A percentile compares a stretch with the other conserved stretches of the same genome.
phyloP scores from a whole-genome alignment of 78 protist genomes.

The Tieghemostelium lacteum region DNA sequence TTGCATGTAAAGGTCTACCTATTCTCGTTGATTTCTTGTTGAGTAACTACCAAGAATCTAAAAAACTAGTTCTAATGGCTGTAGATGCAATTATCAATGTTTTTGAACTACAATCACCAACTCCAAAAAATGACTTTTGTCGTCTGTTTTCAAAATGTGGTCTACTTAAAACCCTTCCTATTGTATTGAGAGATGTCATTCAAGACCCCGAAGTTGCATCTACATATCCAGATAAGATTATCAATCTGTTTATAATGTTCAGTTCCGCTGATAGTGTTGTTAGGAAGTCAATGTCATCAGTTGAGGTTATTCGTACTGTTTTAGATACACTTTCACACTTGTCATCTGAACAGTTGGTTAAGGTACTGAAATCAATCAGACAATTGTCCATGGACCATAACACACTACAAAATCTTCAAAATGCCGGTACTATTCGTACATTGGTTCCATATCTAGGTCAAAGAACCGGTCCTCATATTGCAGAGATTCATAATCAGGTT shows the following conservation, averaged over 20 bases:
- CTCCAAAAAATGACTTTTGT: slow-evolving; percentile 94
- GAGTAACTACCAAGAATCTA: slow-evolving; percentile 37
- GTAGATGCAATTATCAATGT: slow-evolving; percentile 85
- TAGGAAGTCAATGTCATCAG: slow-evolving; percentile 74
- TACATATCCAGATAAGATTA: slow-evolving; percentile 64
- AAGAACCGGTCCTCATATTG: background rate
- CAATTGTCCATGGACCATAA: slow-evolving; percentile 87
- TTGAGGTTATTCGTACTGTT: slow-evolving; percentile 52
- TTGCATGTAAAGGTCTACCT: slow-evolving; percentile 93
- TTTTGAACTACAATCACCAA: slow-evolving; percentile 84
- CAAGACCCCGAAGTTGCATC: slow-evolving; percentile 8
- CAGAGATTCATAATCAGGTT: slow-evolving; percentile 78
- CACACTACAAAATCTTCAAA: slow-evolving; percentile 77
- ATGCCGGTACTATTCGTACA: slow-evolving; percentile 71
- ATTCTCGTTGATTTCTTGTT: slow-evolving; percentile 84
- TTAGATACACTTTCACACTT: slow-evolving; percentile 55
- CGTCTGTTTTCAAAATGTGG: slow-evolving; percentile 83
- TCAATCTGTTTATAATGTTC: slow-evolving; percentile 82
- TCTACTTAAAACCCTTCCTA: slow-evolving; percentile 54
- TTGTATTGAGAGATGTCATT: slow-evolving; percentile 37
- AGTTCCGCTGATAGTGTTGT: slow-evolving; percentile 88
- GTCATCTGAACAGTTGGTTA: slow-evolving; percentile 47
- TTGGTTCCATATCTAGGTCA: slow-evolving; percentile 74
- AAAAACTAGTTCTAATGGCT: slow-evolving; percentile 70
- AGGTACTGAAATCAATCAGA: slow-evolving; percentile 79